Percentiles rank a stretch among this genome's conserved stretches.
phyloP scores from a whole-genome alignment of 352 stramenopile genomes.

The Albugo candida region DNA sequence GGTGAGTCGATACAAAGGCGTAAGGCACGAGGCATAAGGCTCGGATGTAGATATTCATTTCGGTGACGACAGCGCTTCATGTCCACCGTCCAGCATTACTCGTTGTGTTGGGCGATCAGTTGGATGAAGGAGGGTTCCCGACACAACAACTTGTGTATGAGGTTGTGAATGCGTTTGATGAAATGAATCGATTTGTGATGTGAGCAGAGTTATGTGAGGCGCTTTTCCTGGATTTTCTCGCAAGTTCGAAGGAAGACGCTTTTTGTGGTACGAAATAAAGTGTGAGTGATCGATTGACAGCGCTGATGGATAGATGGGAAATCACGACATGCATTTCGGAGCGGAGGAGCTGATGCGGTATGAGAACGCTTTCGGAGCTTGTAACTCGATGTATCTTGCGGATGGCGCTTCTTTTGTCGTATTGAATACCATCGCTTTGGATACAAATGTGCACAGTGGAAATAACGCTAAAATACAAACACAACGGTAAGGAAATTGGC shows the following conservation, averaged over 20 bases:
- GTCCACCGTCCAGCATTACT: constrained; percentile 32
- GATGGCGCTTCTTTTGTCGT: constrained; percentile 28
- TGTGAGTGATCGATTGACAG: not conserved
- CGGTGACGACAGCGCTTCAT: constrained; percentile 17
- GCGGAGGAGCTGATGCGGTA: constrained; percentile 22
- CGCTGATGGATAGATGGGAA: constrained; percentile 22
- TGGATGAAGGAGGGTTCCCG: constrained; percentile 42
- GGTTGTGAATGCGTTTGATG: constrained; percentile 6
- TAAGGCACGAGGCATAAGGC: too few relatives aligned
- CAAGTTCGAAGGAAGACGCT: not conserved
- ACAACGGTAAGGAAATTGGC: constrained; percentile 16
- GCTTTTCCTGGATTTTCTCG: not conserved
- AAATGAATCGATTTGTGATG: too few relatives aligned
- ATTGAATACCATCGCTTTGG: constrained; percentile 65
- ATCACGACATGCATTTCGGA: constrained; percentile 60
- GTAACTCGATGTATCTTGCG: constrained; percentile 30
- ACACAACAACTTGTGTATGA: constrained; percentile 29
- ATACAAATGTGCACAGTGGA: constrained; percentile 24
- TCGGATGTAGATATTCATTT: not conserved
- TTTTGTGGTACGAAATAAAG: not conserved
- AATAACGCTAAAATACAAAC: constrained; percentile 26
- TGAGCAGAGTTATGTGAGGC: too few relatives aligned
- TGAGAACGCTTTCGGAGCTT: constrained; percentile 31
- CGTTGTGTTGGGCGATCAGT: constrained; percentile 47
- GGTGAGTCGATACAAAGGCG: constrained; percentile 4